phyloP scores from a whole-genome alignment of 2,329 filamentous ascomycete species.

The Aspergillus persii region DNA sequence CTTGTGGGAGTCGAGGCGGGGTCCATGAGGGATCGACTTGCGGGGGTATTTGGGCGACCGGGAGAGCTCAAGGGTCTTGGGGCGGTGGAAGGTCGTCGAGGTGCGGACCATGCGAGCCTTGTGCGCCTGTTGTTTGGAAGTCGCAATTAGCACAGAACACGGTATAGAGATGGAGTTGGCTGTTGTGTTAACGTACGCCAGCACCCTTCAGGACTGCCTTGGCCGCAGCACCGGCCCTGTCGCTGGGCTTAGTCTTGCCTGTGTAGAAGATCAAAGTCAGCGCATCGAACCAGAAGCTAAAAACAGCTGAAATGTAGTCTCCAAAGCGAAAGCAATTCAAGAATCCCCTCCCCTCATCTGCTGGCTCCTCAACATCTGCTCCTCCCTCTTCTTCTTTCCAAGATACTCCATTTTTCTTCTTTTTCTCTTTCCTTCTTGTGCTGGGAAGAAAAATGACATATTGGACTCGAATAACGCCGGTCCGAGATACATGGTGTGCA shows the following conservation, averaged over 20 bases:
- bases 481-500: neutral
- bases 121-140: conserved; percentile 56
- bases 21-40: conserved; percentile 86
- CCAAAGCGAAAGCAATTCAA: neutral
- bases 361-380: neutral
- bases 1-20: conserved; percentile 96
- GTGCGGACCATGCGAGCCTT: conserved; percentile 91
- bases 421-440: neutral
- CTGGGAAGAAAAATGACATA: neutral
- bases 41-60: conserved; percentile 94
- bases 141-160: conserved; percentile 15
- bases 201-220: conserved; percentile 96
- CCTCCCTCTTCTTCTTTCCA: neutral
- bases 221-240: conserved; percentile 84
- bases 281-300: conserved; percentile 3
- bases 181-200: conserved; percentile 68
- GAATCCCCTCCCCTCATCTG: neutral
- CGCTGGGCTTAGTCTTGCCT: conserved; percentile 59
- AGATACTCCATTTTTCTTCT: neutral
- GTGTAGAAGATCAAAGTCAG: conserved; percentile 19
- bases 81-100: conserved; percentile 93
- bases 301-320: neutral
- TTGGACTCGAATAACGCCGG: too few relatives aligned
- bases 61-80: conserved; percentile 91
- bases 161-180: neutral